A percentile compares a stretch with the other conserved stretches of the same genome.
Evolutionary conservation across 441 rosid genomes (phyloP).

Genomic region (Rhodomyrtus psidioides): DNA sequence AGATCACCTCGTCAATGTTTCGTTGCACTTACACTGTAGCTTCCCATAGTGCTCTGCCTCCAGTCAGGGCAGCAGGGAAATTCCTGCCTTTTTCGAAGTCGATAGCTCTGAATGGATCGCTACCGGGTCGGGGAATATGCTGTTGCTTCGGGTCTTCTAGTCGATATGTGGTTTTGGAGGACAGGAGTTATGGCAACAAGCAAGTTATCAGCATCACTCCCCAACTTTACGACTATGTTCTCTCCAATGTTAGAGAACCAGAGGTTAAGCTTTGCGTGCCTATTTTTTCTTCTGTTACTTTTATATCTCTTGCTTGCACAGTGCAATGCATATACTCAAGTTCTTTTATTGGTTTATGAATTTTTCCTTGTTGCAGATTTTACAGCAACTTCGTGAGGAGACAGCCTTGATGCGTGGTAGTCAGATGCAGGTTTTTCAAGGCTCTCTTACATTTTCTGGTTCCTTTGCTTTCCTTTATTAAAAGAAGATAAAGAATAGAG

Average conservation of each 20-base stretch:
- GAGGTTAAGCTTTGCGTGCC: slow-evolving; percentile 23
- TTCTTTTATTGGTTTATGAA: not conserved
- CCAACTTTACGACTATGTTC: slow-evolving; percentile 68
- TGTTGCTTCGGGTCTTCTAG: not conserved
- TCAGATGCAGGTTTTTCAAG: slow-evolving; percentile 71
- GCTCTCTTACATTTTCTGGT: not conserved
- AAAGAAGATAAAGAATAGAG: not conserved
- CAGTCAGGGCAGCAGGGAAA: not conserved
- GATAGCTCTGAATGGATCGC: not conserved
- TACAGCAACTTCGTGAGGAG: slow-evolving; percentile 77
- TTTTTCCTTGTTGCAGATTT: slow-evolving; percentile 35
- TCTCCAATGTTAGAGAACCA: slow-evolving; percentile 82
- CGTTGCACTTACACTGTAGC: not conserved
- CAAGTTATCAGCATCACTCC: slow-evolving; percentile 72
- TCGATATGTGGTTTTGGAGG: slow-evolving; percentile 41
- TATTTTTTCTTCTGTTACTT: not conserved
- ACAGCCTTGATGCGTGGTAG: slow-evolving; percentile 72
- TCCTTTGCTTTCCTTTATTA: not conserved
- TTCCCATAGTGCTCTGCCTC: not conserved
- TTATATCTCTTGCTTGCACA: not conserved
- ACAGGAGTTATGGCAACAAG: slow-evolving; percentile 63
- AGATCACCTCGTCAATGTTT: not conserved
- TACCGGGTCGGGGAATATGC: not conserved
- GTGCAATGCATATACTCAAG: not conserved
- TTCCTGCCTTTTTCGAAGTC: not conserved